These are phyloP conservation scores for Solanum pennellii DNA, from an alignment of 257 asterid species.

Conservation along the genomic window DNA sequence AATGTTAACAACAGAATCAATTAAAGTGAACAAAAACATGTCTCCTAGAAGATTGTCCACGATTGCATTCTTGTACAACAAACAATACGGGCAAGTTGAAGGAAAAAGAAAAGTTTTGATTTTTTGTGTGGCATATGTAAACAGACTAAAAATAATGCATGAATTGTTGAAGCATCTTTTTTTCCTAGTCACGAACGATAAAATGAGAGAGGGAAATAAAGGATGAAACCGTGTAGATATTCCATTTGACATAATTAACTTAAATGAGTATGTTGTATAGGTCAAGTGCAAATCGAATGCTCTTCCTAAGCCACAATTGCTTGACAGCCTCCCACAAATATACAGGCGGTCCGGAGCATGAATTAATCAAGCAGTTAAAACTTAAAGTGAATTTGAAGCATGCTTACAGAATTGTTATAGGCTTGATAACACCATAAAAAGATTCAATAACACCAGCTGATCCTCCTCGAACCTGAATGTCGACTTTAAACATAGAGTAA, in stretches of 20 bases:
- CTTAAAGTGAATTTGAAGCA: background rate
- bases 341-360: background rate
- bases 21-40: background rate
- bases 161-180: background rate
- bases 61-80: background rate
- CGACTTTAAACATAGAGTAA: background rate
- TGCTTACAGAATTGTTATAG: constrained; percentile 57
- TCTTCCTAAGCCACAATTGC: background rate
- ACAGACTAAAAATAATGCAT: background rate
- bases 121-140: background rate
- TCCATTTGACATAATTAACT: background rate
- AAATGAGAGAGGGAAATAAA: background rate
- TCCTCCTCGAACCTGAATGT: constrained; percentile 76
- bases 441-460: constrained; percentile 86
- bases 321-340: background rate
- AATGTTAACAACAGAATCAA: background rate
- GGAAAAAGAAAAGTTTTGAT: background rate
- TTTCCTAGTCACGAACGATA: background rate
- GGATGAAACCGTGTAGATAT: background rate
- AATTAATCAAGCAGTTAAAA: background rate
- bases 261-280: background rate
- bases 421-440: constrained; percentile 68
- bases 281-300: background rate
- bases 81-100: background rate
- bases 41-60: background rate